Evolutionary conservation across 345 rosid genomes (phyloP), one percentile per base, ranked within the genome.

Genomic region (Syzygium grande): DNA sequence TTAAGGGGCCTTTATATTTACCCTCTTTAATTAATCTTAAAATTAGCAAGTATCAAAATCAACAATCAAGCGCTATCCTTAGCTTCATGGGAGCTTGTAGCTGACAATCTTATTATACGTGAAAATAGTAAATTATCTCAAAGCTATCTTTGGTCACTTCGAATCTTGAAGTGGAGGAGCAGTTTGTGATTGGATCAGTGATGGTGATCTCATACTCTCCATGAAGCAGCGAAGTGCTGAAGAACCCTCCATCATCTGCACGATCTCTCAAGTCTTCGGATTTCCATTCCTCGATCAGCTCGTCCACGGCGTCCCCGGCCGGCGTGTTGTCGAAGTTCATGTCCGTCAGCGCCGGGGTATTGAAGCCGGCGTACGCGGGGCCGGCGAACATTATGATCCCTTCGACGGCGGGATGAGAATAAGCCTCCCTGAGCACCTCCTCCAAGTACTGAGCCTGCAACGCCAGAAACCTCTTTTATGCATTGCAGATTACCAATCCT

Each of bases 381-480:
- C 97, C 98, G 11, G 91, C 92, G 78, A 94, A 95, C 65, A 93
- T 92, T 84, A 95, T 93, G 30, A 95, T 96, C 49, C 98, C 98
- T 87, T 93, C 27, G 10, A 94, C 95, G 13, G 95, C 93, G 51
- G 95, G 97, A 88, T 95, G 97, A 17, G 94, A 90, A 52, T 92
- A 93, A 1, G 89, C 98, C 90, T 96, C 99, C 89, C 97, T 92
- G 23, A 97, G 90, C 22, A 95, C 87, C 9, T 94, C 93, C 87
- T 95, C 95, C 49, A 93, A 91, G 88, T 94, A 86, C 65, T 86
- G 49, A 27, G 90, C 93, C 80, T 68, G 80, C 80, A 68, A 68
- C 1, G 4, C 80, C 25, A 34, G 25, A 21, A 34, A 34, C 0
- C 80, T 8, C 2, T 1, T 61, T 13, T 0, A 59, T 59, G 68